Conservation (phyloP, 2,329 filamentous ascomycete genomes). For the Teratosphaeria destructans region DNA sequence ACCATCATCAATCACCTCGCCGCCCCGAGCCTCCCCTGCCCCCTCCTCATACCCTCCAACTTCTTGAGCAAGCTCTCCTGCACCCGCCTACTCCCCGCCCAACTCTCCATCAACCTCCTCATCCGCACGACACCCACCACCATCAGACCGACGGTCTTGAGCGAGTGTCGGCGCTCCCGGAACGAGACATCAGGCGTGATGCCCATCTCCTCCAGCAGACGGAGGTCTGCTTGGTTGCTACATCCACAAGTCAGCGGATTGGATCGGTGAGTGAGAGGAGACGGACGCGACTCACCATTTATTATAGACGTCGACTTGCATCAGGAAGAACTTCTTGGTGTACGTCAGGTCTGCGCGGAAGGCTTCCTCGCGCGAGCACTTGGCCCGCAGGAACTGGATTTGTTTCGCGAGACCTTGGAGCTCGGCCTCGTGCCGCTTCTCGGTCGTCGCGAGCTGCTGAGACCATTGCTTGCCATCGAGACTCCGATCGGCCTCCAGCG, state of each 20-base stretch:
- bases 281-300: conserved; percentile 63
- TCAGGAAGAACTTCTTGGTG: conserved; percentile 73
- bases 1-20: conserved; percentile 3
- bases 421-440: conserved; percentile 62
- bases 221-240: conserved; percentile 87
- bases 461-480: conserved; percentile 16
- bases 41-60: conserved; percentile 33
- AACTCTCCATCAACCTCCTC: conserved; percentile 38
- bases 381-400: conserved; percentile 80
- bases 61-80: conserved; percentile 37
- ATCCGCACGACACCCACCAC: conserved; percentile 44
- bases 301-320: conserved; percentile 72
- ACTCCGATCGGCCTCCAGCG: conserved; percentile 11
- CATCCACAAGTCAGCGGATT: conserved; percentile 5
- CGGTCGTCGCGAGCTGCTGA: conserved; percentile 49
- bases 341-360: conserved; percentile 73
- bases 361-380: conserved; percentile 67
- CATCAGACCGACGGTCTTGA: conserved; percentile 39
- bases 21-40: background rate
- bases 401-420: conserved; percentile 76
- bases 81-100: conserved; percentile 42
- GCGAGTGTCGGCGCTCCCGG: conserved; percentile 31
- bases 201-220: conserved; percentile 75
- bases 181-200: conserved; percentile 43
- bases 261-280: background rate